Evolutionary conservation across 2,329 filamentous ascomycete genomes (phyloP).

Genomic region (Magnaporthiopsis rhizophila): DNA sequence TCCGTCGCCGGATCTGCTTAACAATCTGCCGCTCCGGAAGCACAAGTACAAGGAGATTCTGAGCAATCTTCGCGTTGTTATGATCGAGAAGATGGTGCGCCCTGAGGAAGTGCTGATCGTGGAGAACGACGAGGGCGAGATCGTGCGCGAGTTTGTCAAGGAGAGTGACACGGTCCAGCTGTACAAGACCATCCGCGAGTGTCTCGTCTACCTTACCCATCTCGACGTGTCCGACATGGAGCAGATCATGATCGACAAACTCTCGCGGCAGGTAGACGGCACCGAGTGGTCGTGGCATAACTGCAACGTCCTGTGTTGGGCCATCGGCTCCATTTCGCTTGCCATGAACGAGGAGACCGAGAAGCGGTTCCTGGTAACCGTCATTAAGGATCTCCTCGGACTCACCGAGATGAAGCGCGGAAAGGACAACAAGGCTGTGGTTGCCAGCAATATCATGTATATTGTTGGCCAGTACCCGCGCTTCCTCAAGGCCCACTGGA

Average conservation of each 20-base stretch:
- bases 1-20: constrained; percentile 74
- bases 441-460: constrained; percentile 99
- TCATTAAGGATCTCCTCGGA: constrained; percentile 95
- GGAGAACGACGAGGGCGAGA: constrained; percentile 99
- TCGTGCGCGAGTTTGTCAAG: constrained; percentile 98
- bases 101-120: constrained; percentile 97
- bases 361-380: constrained; percentile 95
- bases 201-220: constrained; percentile 93
- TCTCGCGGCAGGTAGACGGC: constrained; percentile 89
- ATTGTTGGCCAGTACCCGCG: constrained; percentile 98
- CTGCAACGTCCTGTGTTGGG: constrained; percentile 99
- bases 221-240: constrained; percentile 96
- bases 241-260: constrained; percentile 98
- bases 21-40: constrained; percentile 89
- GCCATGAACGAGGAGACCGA: constrained; percentile 99
- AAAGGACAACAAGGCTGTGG: constrained; percentile 98
- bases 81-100: constrained; percentile 99
- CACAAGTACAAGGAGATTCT: constrained; percentile 96
- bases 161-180: constrained; percentile 98
- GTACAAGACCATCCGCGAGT: constrained; percentile 98
- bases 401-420: constrained; percentile 98
- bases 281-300: constrained; percentile 99
- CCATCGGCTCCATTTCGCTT: constrained; percentile 94
- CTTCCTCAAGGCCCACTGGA: constrained; percentile 98
- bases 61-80: constrained; percentile 88